Percentiles rank a stretch among this genome's conserved stretches.
These are phyloP conservation scores for Pichia eremophila DNA, from an alignment of 805 yeast species.

Conservation along the genomic window DNA sequence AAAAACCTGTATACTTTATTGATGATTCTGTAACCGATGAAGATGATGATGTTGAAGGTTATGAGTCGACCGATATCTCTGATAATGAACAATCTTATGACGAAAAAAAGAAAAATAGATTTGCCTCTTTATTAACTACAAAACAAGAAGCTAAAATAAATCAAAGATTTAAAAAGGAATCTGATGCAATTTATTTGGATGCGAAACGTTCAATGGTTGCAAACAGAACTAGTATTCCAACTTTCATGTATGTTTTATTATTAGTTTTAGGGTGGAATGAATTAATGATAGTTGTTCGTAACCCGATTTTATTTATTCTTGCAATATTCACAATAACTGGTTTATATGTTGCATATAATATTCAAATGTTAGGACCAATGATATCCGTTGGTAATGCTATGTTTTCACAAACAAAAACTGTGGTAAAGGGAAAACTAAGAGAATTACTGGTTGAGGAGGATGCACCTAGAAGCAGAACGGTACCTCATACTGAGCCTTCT, in stretches of 20 bases:
- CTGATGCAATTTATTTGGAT: constrained; percentile 74
- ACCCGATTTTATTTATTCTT: constrained; percentile 71
- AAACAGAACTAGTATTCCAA: constrained; percentile 71
- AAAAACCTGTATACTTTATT: constrained; percentile 16
- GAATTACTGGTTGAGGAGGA: constrained; percentile 47
- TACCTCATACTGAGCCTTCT: too few species aligned
- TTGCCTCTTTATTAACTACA: constrained; percentile 49
- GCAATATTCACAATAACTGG: constrained; percentile 50
- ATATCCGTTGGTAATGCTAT: constrained; percentile 48
- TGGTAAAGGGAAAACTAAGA: constrained; percentile 52
- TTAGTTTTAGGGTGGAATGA: constrained; percentile 91
- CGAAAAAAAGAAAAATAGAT: constrained; percentile 30
- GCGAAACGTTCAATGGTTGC: constrained; percentile 81
- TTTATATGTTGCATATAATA: constrained; percentile 54
- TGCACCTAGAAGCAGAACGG: not conserved
- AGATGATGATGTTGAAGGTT: constrained; percentile 27
- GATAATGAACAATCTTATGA: constrained; percentile 22
- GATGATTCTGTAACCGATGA: constrained; percentile 29
- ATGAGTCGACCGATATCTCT: constrained; percentile 21
- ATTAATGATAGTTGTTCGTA: constrained; percentile 76
- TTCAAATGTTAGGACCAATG: constrained; percentile 74
- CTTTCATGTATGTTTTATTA: constrained; percentile 66
- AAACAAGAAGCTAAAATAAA: constrained; percentile 48
- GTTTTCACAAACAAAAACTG: constrained; percentile 43
- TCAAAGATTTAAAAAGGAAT: constrained; percentile 57